phyloP scores from a whole-genome alignment of 73 alveolate genomes.

The Tetrahymena borealis region DNA sequence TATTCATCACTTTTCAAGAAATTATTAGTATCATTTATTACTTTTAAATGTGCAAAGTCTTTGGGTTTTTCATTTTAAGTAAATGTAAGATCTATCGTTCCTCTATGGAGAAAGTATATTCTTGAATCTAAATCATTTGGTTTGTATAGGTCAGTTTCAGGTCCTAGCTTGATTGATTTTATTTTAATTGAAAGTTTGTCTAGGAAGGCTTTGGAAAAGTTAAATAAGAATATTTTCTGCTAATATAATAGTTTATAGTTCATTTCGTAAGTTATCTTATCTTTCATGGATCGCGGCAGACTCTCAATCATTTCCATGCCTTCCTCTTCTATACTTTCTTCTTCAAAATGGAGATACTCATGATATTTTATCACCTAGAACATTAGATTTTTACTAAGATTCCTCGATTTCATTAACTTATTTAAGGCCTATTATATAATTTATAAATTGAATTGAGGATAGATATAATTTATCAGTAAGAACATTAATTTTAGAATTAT shows the following conservation, averaged over 20 bases:
- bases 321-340: conserved; percentile 44
- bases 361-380: conserved; percentile 57
- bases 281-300: conserved; percentile 23
- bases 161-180: conserved; percentile 57
- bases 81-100: background rate
- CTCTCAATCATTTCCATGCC: conserved; percentile 25
- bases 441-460: too few species aligned
- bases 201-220: conserved; percentile 16
- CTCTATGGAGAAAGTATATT: conserved; percentile 1
- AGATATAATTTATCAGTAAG: too few species aligned
- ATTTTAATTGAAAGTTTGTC: conserved; percentile 30
- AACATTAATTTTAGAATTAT: too few species aligned
- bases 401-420: conserved; percentile 28
- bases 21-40: conserved; percentile 48
- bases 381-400: background rate
- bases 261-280: conserved; percentile 40
- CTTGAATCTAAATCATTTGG: conserved; percentile 54
- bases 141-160: conserved; percentile 63
- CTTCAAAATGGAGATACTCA: conserved; percentile 52
- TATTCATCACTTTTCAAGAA: too few species aligned
- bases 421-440: conserved; percentile 49
- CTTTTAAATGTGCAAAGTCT: conserved; percentile 60
- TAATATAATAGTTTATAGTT: conserved; percentile 20
- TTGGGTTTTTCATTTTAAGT: conserved; percentile 44
- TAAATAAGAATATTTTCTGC: conserved; percentile 9